phyloP scores from a whole-genome alignment of 192 early-diverging fungal genomes.

The Umbelopsis sp. region DNA sequence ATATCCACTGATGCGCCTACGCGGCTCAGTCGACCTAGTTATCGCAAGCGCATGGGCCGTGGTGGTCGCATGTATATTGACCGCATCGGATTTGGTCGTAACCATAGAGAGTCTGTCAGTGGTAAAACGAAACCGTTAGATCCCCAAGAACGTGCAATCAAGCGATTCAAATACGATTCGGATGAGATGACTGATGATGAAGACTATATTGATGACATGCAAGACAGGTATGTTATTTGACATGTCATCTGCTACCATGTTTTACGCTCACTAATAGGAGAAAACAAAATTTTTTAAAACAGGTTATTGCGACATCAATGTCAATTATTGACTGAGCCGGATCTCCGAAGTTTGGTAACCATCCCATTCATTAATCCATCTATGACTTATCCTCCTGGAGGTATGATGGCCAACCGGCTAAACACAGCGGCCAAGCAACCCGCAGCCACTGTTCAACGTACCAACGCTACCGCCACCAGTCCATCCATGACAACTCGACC shows the following conservation, averaged over 20 bases:
- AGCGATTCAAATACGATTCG: constrained; percentile 31
- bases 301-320: constrained; percentile 29
- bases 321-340: constrained; percentile 27
- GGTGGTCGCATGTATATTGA: constrained; percentile 76
- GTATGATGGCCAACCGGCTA: constrained; percentile 18
- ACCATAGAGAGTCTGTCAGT: background rate
- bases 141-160: background rate
- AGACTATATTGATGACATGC: constrained; percentile 25
- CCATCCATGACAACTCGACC: constrained; percentile 8
- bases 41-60: constrained; percentile 69
- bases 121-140: constrained; percentile 19
- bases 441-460: background rate
- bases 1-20: constrained; percentile 22
- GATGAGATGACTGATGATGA: constrained; percentile 31
- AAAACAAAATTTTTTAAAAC: background rate
- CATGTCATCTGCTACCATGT: background rate
- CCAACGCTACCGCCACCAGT: constrained; percentile 11
- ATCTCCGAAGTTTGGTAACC: constrained; percentile 31
- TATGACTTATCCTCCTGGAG: constrained; percentile 16
- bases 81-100: constrained; percentile 35
- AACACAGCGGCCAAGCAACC: constrained; percentile 11
- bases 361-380: constrained; percentile 30
- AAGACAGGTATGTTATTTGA: constrained; percentile 27
- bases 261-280: background rate
- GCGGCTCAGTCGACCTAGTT: constrained; percentile 27